Conservation (phyloP, 2,329 filamentous ascomycete species). For the Penicillium sp. region DNA sequence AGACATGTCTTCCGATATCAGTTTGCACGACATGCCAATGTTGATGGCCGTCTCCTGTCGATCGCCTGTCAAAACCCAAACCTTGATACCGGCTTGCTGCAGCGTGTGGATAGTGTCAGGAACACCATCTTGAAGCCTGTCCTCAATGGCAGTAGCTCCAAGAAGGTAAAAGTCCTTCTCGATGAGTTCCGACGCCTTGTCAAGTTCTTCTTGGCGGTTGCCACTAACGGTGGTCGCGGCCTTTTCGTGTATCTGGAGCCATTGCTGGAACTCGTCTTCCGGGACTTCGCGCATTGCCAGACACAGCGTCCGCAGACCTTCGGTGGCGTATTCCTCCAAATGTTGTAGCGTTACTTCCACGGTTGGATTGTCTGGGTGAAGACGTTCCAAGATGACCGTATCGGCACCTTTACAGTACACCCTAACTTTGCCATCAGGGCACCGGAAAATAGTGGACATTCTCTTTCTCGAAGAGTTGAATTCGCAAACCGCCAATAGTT, state of each 20-base stretch:
- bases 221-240: constrained; percentile 87
- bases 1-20: constrained; percentile 98
- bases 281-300: constrained; percentile 90
- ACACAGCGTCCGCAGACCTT: constrained; percentile 91
- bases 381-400: constrained; percentile 90
- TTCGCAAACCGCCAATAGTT: constrained; percentile 93
- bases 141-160: constrained; percentile 94
- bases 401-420: constrained; percentile 96
- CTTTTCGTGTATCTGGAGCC: constrained; percentile 80
- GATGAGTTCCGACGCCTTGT: constrained; percentile 94
- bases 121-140: constrained; percentile 93
- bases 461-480: constrained; percentile 97
- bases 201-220: constrained; percentile 87
- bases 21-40: constrained; percentile 98
- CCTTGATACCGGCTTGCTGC: constrained; percentile 94
- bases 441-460: constrained; percentile 97
- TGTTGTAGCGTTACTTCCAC: constrained; percentile 89
- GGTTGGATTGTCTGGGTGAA: constrained; percentile 76
- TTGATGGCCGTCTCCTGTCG: constrained; percentile 99
- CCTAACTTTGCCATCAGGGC: constrained; percentile 90
- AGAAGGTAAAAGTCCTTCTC: constrained; percentile 88
- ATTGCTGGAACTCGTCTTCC: constrained; percentile 83
- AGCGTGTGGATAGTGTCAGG: constrained; percentile 97
- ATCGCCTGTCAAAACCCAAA: constrained; percentile 97
- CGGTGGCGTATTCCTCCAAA: constrained; percentile 96